Conservation (phyloP, 148 eudicot species). For the Nepenthes mirabilis region DNA sequence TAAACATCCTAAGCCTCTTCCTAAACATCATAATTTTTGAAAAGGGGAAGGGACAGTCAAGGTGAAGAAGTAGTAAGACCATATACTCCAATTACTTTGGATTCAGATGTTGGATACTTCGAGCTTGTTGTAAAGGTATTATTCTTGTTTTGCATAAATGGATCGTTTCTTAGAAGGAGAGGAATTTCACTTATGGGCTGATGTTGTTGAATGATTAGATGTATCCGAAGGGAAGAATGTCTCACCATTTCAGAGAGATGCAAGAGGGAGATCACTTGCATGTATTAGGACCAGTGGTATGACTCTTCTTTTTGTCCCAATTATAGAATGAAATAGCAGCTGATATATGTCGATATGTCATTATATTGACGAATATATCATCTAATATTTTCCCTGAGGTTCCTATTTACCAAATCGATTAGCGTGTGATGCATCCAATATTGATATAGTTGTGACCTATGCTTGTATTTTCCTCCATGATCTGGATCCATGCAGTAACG, state of each 20-base stretch:
- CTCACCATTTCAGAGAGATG: slow-evolving; percentile 42
- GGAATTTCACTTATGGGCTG: background rate
- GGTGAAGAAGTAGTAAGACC: slow-evolving; percentile 22
- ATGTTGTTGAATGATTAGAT: slow-evolving; percentile 14
- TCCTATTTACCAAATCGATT: no score
- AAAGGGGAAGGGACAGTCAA: slow-evolving; percentile 27
- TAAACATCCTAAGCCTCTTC: no score
- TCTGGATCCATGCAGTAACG: no score
- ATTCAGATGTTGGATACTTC: slow-evolving; percentile 24
- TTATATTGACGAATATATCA: no score
- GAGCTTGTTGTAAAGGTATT: slow-evolving; percentile 30
- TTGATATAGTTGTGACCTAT: no score
- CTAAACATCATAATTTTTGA: background rate
- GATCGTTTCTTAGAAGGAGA: background rate
- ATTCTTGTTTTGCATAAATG: background rate
- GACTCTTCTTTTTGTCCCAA: no score
- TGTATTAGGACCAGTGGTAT: slow-evolving; percentile 37
- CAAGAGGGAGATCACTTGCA: slow-evolving; percentile 26
- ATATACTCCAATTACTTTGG: slow-evolving; percentile 32
- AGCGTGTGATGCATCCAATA: no score
- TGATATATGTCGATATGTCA: no score
- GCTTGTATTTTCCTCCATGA: no score
- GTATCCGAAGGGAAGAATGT: slow-evolving; percentile 37
- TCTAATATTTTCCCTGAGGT: no score
- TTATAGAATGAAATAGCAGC: no score